Conservation (phyloP, 2,329 filamentous ascomycete genomes). For the Aspergillus terreus region DNA sequence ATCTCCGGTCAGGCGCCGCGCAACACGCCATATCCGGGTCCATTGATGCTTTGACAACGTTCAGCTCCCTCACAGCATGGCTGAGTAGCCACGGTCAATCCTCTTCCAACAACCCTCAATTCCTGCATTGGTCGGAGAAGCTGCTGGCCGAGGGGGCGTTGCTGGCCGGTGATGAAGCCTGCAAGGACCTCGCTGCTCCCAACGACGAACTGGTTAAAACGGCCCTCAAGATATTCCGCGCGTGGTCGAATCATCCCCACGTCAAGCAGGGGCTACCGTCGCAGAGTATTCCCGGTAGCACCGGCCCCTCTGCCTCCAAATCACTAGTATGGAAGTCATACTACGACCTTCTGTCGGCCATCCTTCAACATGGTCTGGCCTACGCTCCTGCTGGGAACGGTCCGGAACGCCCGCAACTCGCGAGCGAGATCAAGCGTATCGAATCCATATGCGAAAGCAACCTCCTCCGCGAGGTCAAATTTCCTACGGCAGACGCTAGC, state of each 20-base stretch:
- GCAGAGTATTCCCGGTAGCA: slow-evolving; percentile 10
- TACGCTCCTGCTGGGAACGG: slow-evolving; percentile 35
- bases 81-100: slow-evolving; percentile 41
- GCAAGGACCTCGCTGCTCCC: slow-evolving; percentile 15
- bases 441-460: slow-evolving; percentile 76
- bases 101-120: slow-evolving; percentile 56
- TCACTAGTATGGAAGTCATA: slow-evolving; percentile 76
- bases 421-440: slow-evolving; percentile 72
- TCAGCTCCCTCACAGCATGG: slow-evolving; percentile 63
- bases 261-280: slow-evolving; percentile 28
- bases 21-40: slow-evolving; percentile 41
- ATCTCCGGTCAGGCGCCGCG: slow-evolving; percentile 37
- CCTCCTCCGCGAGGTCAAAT: slow-evolving; percentile 72
- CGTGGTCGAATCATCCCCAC: slow-evolving; percentile 39
- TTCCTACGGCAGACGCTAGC: slow-evolving; percentile 77
- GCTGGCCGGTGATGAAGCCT: slow-evolving; percentile 56
- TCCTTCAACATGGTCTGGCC: slow-evolving; percentile 56
- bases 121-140: slow-evolving; percentile 74
- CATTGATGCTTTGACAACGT: slow-evolving; percentile 63
- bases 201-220: slow-evolving; percentile 28
- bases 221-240: slow-evolving; percentile 48
- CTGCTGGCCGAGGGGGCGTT: slow-evolving; percentile 72
- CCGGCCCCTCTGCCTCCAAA: slow-evolving; percentile 22
- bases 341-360: slow-evolving; percentile 72
- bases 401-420: slow-evolving; percentile 59